A percentile compares a stretch with the other conserved stretches of the same genome.
Conservation (phyloP, 345 rosid genomes). For the Ricinus communis region DNA sequence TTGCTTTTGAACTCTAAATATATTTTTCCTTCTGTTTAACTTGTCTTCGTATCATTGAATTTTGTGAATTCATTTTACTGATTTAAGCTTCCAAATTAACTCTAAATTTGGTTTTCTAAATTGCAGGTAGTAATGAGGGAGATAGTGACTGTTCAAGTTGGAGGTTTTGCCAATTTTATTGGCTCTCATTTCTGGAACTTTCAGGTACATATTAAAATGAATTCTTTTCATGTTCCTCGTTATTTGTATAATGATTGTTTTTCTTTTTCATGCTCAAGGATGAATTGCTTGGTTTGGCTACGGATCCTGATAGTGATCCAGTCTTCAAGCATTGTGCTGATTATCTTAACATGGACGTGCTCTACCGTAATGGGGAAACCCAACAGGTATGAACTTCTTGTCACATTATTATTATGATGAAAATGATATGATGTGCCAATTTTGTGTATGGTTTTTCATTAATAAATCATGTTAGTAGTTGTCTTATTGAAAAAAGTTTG, state of each 20-base stretch:
- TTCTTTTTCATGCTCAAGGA: slow-evolving; percentile 44
- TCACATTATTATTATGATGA: background rate
- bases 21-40: too few species aligned
- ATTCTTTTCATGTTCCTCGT: background rate
- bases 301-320: slow-evolving; percentile 63
- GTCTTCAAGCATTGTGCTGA: slow-evolving; percentile 49
- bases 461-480: too few species aligned
- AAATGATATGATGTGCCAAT: too few species aligned
- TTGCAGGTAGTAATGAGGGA: slow-evolving; percentile 63
- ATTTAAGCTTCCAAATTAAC: too few species aligned
- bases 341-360: slow-evolving; percentile 65
- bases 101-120: too few species aligned
- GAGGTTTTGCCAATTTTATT: slow-evolving; percentile 81
- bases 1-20: too few species aligned
- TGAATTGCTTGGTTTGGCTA: slow-evolving; percentile 82
- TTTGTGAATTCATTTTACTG: too few species aligned
- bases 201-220: slow-evolving; percentile 46
- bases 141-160: slow-evolving; percentile 78
- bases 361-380: slow-evolving; percentile 82
- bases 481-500: too few species aligned
- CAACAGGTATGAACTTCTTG: slow-evolving; percentile 45
- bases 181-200: slow-evolving; percentile 99
- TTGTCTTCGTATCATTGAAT: too few species aligned
- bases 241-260: background rate
- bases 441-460: too few species aligned